These are phyloP conservation scores for Keithomyces neogunnii DNA, from an alignment of 2,329 filamentous ascomycete species.

Conservation along the genomic window DNA sequence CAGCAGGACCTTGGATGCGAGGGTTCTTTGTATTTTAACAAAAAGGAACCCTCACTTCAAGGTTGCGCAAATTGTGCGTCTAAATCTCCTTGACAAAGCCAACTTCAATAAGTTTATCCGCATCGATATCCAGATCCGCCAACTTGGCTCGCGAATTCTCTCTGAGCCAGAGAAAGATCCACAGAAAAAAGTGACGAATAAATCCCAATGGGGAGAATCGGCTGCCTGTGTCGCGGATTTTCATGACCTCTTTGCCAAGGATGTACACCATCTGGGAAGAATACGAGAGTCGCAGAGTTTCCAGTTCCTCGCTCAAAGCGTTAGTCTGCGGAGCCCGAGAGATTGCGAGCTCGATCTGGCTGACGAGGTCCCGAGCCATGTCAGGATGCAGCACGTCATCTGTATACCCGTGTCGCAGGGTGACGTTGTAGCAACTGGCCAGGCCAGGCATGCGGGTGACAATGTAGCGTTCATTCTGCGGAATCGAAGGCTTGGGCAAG, in stretches of 20 bases:
- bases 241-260: constrained; percentile 55
- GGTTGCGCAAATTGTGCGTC: background rate
- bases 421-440: constrained; percentile 58
- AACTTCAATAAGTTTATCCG: constrained; percentile 57
- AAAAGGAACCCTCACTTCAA: too few species aligned
- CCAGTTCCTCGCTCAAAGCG: constrained; percentile 29
- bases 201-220: constrained; percentile 23
- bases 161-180: constrained; percentile 53
- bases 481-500: constrained; percentile 48
- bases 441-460: constrained; percentile 36
- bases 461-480: constrained; percentile 37
- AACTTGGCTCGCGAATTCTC: constrained; percentile 61
- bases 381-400: constrained; percentile 61
- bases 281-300: constrained; percentile 33
- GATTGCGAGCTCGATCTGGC: constrained; percentile 49
- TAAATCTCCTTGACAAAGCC: constrained; percentile 61
- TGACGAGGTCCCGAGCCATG: constrained; percentile 47
- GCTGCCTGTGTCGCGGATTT: constrained; percentile 28
- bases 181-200: constrained; percentile 37
- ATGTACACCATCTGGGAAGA: constrained; percentile 45
- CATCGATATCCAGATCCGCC: constrained; percentile 41
- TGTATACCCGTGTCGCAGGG: constrained; percentile 64
- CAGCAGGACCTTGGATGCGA: too few species aligned
- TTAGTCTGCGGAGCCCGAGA: constrained; percentile 19
- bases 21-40: too few species aligned